Evolutionary conservation across 306 rosid species (phyloP).

Genomic region (Leucaena leucocephala): DNA sequence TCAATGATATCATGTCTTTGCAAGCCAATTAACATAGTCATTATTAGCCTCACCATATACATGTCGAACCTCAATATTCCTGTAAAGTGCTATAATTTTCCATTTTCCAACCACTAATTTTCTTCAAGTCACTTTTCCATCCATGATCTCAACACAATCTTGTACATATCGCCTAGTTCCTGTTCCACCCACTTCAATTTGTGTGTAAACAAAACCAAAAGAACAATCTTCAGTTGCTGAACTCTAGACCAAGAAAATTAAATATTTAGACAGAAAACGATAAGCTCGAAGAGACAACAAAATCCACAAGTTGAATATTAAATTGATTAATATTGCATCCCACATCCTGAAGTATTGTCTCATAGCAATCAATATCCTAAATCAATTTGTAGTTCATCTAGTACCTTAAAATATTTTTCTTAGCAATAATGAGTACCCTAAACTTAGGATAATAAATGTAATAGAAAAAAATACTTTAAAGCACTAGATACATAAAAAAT

Average conservation of each 20-base stretch:
- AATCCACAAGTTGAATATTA: slow-evolving; percentile 1
- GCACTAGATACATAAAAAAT: no score
- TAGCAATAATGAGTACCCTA: no score
- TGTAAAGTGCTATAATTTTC: no score
- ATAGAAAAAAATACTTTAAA: no score
- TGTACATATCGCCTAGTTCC: neutral
- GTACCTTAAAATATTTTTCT: no score
- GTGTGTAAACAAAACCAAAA: neutral
- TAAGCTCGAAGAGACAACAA: neutral
- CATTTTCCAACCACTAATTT: no score
- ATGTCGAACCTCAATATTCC: no score
- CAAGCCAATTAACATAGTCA: neutral
- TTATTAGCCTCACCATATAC: no score
- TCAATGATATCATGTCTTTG: neutral
- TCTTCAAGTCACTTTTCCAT: neutral
- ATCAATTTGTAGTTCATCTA: no score
- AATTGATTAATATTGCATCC: neutral
- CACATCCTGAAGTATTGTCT: no score
- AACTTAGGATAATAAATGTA: no score
- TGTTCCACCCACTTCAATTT: neutral
- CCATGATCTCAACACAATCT: neutral
- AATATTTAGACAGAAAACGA: neutral
- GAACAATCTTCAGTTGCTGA: slow-evolving; percentile 1
- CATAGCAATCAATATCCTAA: no score
- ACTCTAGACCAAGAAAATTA: neutral